Evolutionary conservation across 768 basidiomycete genomes (phyloP), one percentile per base, ranked within the genome.

Genomic region (Pisolithus marmoratus): DNA sequence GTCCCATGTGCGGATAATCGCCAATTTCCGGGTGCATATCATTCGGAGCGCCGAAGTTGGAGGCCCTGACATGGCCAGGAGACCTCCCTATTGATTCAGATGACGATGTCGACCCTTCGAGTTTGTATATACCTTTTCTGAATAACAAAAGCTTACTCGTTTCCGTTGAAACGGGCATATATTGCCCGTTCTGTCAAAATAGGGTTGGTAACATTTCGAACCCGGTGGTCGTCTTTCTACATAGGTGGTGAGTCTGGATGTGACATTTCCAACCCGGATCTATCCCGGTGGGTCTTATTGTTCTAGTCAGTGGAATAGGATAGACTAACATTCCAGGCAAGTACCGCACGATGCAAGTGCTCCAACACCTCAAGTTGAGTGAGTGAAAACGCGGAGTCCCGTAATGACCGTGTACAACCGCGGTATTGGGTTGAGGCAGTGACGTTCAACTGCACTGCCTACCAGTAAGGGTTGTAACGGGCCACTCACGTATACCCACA

Each of bases 21-120:
- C 49, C 44, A n/a, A 40, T 22, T 42, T 49, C 49, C 46, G 48
- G 53, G 60, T 54, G 40, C 9, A 4, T 17, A 14, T 17, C 12
- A 38, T n/a, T 31, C 40, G 54, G 46, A 47, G 46, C 46, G 34
- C 59, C 53, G 61, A 58, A 52, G 49, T 54, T 58, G 54, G 60
- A 44, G 44, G 55, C 46, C 56, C 62, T 51, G 62, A 59, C 60
- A 64, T 58, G 40, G 46, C 46, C 27, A 48, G 26, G 22, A 40
- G 23, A 63, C 51, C 36, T 54, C 7, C 31, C 20, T 5, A 24
- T 45, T 17, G 51, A 36, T 22, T 45, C 37, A 46, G 27, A 54
- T 49, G 31, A 43, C 24, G 31, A 36, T 14, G 17, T 26, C 23
- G 14, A 19, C 45, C 31, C 45, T 46, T 46, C 45, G n/a, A 36